Evolutionary conservation across 257 asterid species (phyloP), one percentile per base, ranked within the genome.

Genomic region (Leonotis leonurus): DNA sequence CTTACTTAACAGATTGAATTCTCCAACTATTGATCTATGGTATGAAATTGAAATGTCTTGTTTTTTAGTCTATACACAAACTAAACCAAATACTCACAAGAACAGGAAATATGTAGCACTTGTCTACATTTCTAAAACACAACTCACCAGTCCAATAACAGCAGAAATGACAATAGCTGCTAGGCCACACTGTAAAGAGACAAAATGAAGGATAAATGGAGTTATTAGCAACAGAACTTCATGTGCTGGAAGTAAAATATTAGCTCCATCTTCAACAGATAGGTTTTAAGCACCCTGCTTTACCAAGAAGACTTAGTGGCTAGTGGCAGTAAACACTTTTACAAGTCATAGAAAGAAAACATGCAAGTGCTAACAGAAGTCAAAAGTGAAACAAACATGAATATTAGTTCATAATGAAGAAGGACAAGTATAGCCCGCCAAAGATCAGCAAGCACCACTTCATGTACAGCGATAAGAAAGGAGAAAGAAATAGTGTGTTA

Each of bases 101-200:
- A n/a, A 26, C 29, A 20, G 60, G n/a, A 37, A 33, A 48, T 2
- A 4, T 26, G 29, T 30, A 46, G 49, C 22, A 25, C 17, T 3
- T 8, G 50, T 48, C 36, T 12, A 41, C 29, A 17, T 49, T 29
- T 37, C 45, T 52, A 60, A 37, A 25, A 62, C 60, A 52, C 26
- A 53, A 73, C 95, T 72, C 77, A 92, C 99, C 97, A 93, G 88
- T 74, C 99, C 99, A 70, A 87, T 72, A 64, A 93, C 99, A 77
- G 99, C 99, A 56, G 99, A 85, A 68, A 93, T 85, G 76, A 93
- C 99, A 51, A 93, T 89, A 52, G 99, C 97, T 67, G 99, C 99
- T 69, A 93, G 83, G 55, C 73, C 81, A 77, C 94, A 81, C 99
- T 88, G 92, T 78, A 81, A 65, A 81, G 63, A 55, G 61, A 62